These are phyloP conservation scores for Coriaria nepalensis DNA, from an alignment of 306 rosid species.

Conservation along the genomic window DNA sequence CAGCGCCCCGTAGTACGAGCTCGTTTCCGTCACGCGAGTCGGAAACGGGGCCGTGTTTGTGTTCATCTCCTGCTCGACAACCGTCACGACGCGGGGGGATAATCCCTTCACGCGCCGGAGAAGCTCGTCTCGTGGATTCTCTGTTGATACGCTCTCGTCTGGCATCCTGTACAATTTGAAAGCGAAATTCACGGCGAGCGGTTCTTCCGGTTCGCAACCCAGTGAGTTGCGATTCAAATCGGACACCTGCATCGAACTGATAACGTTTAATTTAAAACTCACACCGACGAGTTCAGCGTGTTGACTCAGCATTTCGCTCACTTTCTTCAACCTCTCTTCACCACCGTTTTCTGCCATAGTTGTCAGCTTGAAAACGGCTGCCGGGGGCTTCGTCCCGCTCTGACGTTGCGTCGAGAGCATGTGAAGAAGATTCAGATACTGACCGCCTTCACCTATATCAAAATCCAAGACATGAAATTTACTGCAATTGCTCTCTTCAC, in stretches of 20 bases:
- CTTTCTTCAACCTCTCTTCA: conserved; percentile 28
- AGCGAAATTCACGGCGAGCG: conserved; percentile 59
- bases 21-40: conserved; percentile 56
- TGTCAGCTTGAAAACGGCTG: conserved; percentile 28
- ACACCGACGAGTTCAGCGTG: conserved; percentile 26
- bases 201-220: conserved; percentile 43
- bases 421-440: conserved; percentile 37
- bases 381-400: conserved; percentile 2
- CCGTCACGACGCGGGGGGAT: conserved; percentile 47
- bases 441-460: conserved; percentile 61
- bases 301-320: conserved; percentile 22
- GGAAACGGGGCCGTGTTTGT: conserved; percentile 74
- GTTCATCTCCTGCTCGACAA: conserved; percentile 77
- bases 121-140: conserved; percentile 77
- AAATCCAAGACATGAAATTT: conserved; percentile 68
- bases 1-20: conserved; percentile 38
- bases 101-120: conserved; percentile 64
- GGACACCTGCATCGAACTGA: conserved; percentile 19
- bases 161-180: conserved; percentile 56
- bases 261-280: conserved; percentile 21
- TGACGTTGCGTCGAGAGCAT: conserved; percentile 26
- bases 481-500: conserved; percentile 13
- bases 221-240: conserved; percentile 74
- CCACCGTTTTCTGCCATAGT: conserved; percentile 29
- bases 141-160: conserved; percentile 86